These are phyloP conservation scores for Melampsora occidentalis DNA, from an alignment of 1,284 basidiomycete genomes.

Conservation along the genomic window DNA sequence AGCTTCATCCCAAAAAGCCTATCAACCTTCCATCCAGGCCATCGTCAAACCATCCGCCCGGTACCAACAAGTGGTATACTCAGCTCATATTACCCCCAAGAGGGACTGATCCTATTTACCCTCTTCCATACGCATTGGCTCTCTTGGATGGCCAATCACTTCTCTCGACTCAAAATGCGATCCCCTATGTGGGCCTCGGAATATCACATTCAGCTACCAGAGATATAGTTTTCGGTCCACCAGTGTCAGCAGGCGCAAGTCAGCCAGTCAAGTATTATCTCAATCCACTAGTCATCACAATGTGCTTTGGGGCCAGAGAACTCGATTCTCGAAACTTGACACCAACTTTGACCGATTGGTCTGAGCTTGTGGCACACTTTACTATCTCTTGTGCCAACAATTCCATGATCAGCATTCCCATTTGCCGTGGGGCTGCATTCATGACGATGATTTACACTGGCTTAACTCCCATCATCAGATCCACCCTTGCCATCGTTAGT, in stretches of 20 bases:
- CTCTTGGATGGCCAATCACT: constrained; percentile 35
- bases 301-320: constrained; percentile 32
- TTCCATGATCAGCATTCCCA: constrained; percentile 18
- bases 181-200: constrained; percentile 23
- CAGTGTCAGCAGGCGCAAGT: constrained; percentile 12
- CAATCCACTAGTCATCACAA: constrained; percentile 32
- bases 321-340: constrained; percentile 13
- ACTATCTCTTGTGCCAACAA: constrained; percentile 16
- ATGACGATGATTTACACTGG: constrained; percentile 24
- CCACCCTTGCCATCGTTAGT: constrained; percentile 19
- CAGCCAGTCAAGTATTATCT: constrained; percentile 30
- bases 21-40: background rate
- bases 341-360: constrained; percentile 20
- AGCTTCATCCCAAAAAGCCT: background rate
- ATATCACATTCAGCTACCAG: constrained; percentile 33
- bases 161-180: constrained; percentile 24
- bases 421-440: constrained; percentile 38
- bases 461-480: constrained; percentile 25
- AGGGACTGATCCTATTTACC: constrained; percentile 44
- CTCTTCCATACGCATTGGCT: constrained; percentile 36
- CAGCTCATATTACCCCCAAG: constrained; percentile 28
- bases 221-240: constrained; percentile 37
- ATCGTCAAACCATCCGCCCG: constrained; percentile 10
- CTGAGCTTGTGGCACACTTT: constrained; percentile 32
- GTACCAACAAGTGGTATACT: constrained; percentile 45